Evolutionary conservation across 2,329 filamentous ascomycete species (phyloP), one percentile per base, ranked within the genome.

Genomic region (Trichoderma sp.): DNA sequence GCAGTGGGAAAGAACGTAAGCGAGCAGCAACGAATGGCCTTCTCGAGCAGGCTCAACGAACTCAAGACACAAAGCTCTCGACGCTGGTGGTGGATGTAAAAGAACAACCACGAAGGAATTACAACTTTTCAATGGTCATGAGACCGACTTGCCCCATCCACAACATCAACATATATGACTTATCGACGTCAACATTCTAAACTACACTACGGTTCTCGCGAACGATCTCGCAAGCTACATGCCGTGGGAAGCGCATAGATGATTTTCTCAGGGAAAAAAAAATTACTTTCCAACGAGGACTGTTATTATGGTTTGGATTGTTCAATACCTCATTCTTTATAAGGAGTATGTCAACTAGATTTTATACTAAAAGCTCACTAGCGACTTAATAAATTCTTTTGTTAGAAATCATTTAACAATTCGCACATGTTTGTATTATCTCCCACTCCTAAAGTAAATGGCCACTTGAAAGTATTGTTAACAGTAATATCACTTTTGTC

Each of bases 61-160:
- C 48, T 64, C n/a, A 64, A 64, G 60, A 29, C 50, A 2, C 22
- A 64, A 32, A 64, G 60, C 34, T 53, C 60, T 17, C 60, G 60
- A 27, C 22, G 60, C 7, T 64, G 60, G 60, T 64, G 60, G 60
- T 64, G 60, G 60, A 64, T 64, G 60, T 64, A 54, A 64, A 32
- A 10, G 17, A 54, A 17, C 52, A 54, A 19, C 6, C 0, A 12
- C 10, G 42, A 22, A 48, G n/a, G 42, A 19, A 48, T 22, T 22
- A 22, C n/a, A 22, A 29, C n/a, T 29, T 29, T 29, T 29, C 29
- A 29, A 29, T 7, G 29, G 29, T 48, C n/a, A 2, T 22, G 42
- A 22, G 42, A 10, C 19, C 42, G 19, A 22, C n/a, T 48, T 48
- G 42, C 19, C 42, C 42, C n/a, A 6, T 48, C 42, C 0, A 48